Conservation (phyloP, 1,284 basidiomycete species). For the Clitocybe nebularis region DNA sequence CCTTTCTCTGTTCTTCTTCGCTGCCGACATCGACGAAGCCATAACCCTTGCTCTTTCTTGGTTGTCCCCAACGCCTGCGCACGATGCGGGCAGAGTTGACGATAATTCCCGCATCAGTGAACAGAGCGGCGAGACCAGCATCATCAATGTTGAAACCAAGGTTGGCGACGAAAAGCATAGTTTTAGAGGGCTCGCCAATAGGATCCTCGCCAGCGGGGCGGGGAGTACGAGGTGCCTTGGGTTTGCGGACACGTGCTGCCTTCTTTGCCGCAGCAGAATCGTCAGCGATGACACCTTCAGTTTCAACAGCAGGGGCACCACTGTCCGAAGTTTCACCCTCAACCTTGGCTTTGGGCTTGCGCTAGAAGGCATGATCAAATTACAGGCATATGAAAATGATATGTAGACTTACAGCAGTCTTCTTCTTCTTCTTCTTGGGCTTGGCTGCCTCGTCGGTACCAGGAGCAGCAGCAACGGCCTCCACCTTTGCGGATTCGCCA, state of each 20-base stretch:
- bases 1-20: constrained; percentile 83
- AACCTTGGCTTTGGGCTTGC: constrained; percentile 56
- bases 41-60: constrained; percentile 87
- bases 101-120: constrained; percentile 77
- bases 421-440: constrained; percentile 83
- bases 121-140: constrained; percentile 68
- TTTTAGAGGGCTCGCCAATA: constrained; percentile 77
- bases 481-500: constrained; percentile 60
- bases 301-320: constrained; percentile 29
- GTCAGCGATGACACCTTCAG: constrained; percentile 29
- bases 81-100: constrained; percentile 86
- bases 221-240: constrained; percentile 50
- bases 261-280: constrained; percentile 39
- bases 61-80: constrained; percentile 74
- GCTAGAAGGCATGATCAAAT: constrained; percentile 33
- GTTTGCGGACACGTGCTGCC: constrained; percentile 58
- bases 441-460: constrained; percentile 56
- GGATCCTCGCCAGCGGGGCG: constrained; percentile 75
- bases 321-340: constrained; percentile 36
- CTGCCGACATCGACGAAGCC: constrained; percentile 90
- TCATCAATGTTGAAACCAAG: constrained; percentile 90
- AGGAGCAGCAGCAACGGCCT: constrained; percentile 34
- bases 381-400: constrained; percentile 9
- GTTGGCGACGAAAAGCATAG: constrained; percentile 91
- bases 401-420: constrained; percentile 46